Base-by-base conservation (phyloP, 1,284 basidiomycete genomes). In the Cryptococcus sp. region DNA sequence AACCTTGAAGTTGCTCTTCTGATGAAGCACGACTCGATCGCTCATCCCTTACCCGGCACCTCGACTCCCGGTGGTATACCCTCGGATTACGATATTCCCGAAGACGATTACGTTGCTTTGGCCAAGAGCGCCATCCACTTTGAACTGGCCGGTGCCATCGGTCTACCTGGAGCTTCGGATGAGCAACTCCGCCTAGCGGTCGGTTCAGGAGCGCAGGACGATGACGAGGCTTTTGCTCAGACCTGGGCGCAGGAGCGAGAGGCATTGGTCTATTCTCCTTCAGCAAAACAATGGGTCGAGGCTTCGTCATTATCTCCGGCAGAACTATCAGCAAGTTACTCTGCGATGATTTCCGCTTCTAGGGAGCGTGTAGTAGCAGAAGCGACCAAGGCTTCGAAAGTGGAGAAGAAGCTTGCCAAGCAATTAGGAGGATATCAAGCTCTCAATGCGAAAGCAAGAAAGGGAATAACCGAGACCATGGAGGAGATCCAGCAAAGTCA, bases 371-470 rank as follows among this genome's bases (percentile, higher is more conserved):
- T 99, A 87, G 79, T 86, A n/a, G 86, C 85, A 68, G 89, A 91
- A 69, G 91, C 91, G 0, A 83, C 82, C 48, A 89, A 88, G 69
- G 88, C 90, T 0, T 79, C 85, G 43, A 99, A 98, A 80, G 77
- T 84, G 5, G 96, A 99, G 81, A 97, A 95, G 84, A 94, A 93
- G 77, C 85, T 99, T 19, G 84, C 81, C 15, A 86, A 95, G 63
- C 84, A 86, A 22, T 83, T 99, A 7, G 94, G 93, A 43, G 96
- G 96, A 3, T 99, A 99, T 78, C 86, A 91, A 70, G 84, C 84
- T 40, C 85, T 95, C 16, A 87, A 87, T 44, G 83, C 83, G 65
- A 85, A 86, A 45, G 82, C 95, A 7, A 80, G 83, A 16, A 85
- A 85, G 69, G 85, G 87, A 7, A 80, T 95, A 40, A 79, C 78